phyloP scores from a whole-genome alignment of 495 filamentous ascomycete genomes.

The Pyronema omphalodes region DNA sequence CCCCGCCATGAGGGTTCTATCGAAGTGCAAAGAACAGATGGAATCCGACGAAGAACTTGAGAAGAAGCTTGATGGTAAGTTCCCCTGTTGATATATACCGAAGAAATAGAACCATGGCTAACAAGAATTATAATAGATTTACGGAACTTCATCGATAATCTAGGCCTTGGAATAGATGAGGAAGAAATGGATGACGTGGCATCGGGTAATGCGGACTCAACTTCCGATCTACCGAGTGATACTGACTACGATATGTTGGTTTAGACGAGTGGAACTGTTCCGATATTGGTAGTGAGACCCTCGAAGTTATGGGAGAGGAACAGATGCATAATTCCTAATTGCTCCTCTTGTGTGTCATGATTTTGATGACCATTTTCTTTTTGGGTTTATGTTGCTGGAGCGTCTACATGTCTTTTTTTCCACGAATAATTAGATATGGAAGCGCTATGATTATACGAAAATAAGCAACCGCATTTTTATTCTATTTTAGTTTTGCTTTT shows the following conservation, averaged over 20 bases:
- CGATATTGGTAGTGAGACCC: slow-evolving; percentile 22
- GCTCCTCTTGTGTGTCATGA: too few relatives aligned
- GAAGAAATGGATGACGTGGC: slow-evolving; percentile 22
- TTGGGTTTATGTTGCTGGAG: too few relatives aligned
- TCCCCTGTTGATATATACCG: not conserved
- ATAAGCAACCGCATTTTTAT: too few relatives aligned
- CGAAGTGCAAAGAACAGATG: slow-evolving; percentile 17
- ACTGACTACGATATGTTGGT: not conserved
- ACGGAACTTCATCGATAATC: slow-evolving; percentile 19
- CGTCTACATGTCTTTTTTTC: too few relatives aligned
- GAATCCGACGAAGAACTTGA: slow-evolving; percentile 18
- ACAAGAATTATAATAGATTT: slow-evolving; percentile 2
- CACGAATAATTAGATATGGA: too few relatives aligned
- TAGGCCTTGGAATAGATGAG: slow-evolving; percentile 20
- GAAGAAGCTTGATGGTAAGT: slow-evolving; percentile 22
- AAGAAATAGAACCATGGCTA: not conserved
- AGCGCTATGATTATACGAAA: too few relatives aligned
- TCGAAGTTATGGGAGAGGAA: slow-evolving; percentile 7
- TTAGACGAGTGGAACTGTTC: slow-evolving; percentile 23
- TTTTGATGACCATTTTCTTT: too few relatives aligned
- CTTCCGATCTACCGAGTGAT: not conserved
- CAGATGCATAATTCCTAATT: too few relatives aligned
- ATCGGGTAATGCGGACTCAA: slow-evolving; percentile 15
- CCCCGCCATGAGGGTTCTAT: slow-evolving; percentile 15
- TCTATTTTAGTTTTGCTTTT: too few relatives aligned